Evolutionary conservation across 345 rosid genomes (phyloP).

Genomic region (Turnera subulata): DNA sequence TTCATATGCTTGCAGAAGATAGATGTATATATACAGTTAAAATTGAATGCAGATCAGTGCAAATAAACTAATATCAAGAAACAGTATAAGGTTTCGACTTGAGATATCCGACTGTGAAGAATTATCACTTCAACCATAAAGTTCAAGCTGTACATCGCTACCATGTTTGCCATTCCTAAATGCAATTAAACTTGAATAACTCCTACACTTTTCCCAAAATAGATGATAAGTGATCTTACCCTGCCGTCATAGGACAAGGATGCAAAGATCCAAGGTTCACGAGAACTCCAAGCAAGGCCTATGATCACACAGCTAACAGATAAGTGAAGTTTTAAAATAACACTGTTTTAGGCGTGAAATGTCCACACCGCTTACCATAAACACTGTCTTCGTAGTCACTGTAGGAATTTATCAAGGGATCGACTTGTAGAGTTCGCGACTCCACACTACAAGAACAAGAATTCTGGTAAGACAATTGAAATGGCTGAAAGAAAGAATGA

Average conservation of each 20-base stretch:
- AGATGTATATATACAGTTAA: slow-evolving; percentile 1
- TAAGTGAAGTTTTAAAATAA: slow-evolving; percentile 9
- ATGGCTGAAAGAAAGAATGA: not conserved
- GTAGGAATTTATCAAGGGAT: slow-evolving; percentile 51
- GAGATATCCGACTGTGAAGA: no score
- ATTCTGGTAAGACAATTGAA: not conserved
- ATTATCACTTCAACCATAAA: no score
- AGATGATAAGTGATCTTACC: slow-evolving; percentile 40
- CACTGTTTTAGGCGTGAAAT: not conserved
- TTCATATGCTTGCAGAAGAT: not conserved
- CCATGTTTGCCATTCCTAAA: no score
- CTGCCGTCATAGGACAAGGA: slow-evolving; percentile 91
- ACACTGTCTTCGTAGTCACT: slow-evolving; percentile 88
- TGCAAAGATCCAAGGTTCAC: slow-evolving; percentile 86
- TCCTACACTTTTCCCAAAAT: not conserved
- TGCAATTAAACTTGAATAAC: not conserved
- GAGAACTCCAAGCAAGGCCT: slow-evolving; percentile 93
- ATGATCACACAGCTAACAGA: slow-evolving; percentile 18
- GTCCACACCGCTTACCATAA: slow-evolving; percentile 47
- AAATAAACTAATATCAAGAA: not conserved
- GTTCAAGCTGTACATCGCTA: no score
- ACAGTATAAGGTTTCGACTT: no score
- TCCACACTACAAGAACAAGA: slow-evolving; percentile 19
- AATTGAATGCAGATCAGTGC: not conserved
- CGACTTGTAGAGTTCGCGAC: slow-evolving; percentile 3